Conservation (phyloP, 2,329 filamentous ascomycete species). For the Aspergillaceae sp. region DNA sequence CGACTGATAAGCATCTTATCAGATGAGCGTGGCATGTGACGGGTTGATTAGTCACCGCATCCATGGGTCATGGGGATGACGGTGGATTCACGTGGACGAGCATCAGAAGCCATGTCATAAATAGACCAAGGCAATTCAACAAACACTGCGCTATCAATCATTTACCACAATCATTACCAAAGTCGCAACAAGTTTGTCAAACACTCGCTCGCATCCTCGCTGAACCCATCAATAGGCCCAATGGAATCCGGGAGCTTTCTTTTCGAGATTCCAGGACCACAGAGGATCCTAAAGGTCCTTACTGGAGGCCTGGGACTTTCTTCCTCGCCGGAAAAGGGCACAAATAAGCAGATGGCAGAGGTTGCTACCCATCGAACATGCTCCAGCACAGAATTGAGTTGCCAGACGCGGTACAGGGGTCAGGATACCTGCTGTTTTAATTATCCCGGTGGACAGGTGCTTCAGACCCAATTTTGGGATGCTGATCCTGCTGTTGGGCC, state of each 20-base stretch:
- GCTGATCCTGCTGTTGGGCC: constrained; percentile 57
- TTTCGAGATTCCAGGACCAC: constrained; percentile 24
- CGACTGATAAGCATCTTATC: constrained; percentile 1
- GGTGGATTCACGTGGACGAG: constrained; percentile 4
- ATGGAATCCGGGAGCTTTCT: constrained; percentile 7
- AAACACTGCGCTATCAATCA: too few relatives aligned
- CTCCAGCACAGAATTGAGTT: constrained; percentile 44
- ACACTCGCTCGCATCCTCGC: too few relatives aligned
- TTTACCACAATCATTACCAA: background rate
- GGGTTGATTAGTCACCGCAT: background rate
- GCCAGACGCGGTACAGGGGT: constrained; percentile 54
- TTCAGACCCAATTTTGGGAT: constrained; percentile 75
- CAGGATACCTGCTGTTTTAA: constrained; percentile 67
- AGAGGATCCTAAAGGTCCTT: constrained; percentile 26
- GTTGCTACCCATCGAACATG: constrained; percentile 19
- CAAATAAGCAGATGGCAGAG: constrained; percentile 4
- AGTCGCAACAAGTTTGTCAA: background rate
- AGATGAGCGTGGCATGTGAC: constrained; percentile 2
- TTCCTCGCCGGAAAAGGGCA: constrained; percentile 7
- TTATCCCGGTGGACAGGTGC: constrained; percentile 59
- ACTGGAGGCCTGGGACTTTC: constrained; percentile 23
- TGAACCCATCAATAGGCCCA: background rate
- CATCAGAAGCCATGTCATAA: background rate
- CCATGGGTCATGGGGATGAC: constrained; percentile 1
- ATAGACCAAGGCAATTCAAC: too few relatives aligned